A percentile compares a stretch with the other conserved stretches of the same genome.
Conservation (phyloP, 2,329 filamentous ascomycete genomes). For the Arthrobotrys sinensis region DNA sequence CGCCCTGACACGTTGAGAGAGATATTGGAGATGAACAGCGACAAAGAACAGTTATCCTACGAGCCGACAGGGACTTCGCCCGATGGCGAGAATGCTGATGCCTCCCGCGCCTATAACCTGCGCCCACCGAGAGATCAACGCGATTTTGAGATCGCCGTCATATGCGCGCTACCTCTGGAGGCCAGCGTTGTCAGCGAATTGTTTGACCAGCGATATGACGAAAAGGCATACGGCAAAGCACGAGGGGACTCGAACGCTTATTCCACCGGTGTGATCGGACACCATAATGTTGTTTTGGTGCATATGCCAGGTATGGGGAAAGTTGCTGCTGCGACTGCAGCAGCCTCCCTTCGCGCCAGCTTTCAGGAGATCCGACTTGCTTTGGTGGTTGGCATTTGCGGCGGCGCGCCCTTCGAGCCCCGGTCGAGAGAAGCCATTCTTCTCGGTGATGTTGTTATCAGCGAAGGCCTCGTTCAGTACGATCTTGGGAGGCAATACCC, state of each 20-base stretch:
- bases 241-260: slow-evolving; percentile 62
- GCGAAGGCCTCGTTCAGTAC: slow-evolving; percentile 64
- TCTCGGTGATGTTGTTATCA: slow-evolving; percentile 67
- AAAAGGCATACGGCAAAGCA: slow-evolving; percentile 48
- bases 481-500: slow-evolving; percentile 64
- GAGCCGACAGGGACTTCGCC: too few relatives aligned
- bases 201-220: slow-evolving; percentile 65
- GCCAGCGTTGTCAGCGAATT: slow-evolving; percentile 64
- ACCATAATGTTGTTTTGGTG: slow-evolving; percentile 53
- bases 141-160: slow-evolving; percentile 63
- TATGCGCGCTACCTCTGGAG: slow-evolving; percentile 64
- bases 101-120: too few relatives aligned
- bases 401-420: slow-evolving; percentile 62
- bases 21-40: too few relatives aligned
- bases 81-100: too few relatives aligned
- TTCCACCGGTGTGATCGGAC: slow-evolving; percentile 61
- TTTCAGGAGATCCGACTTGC: slow-evolving; percentile 59
- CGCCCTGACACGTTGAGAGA: too few relatives aligned
- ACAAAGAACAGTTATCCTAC: too few relatives aligned
- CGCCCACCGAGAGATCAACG: too few relatives aligned
- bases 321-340: slow-evolving; percentile 32
- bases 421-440: slow-evolving; percentile 37
- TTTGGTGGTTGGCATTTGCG: slow-evolving; percentile 63
- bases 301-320: slow-evolving; percentile 56
- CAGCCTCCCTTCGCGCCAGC: slow-evolving; percentile 31